Conservation (phyloP, 208 protist species). For the Trypanosoma melophagium region DNA sequence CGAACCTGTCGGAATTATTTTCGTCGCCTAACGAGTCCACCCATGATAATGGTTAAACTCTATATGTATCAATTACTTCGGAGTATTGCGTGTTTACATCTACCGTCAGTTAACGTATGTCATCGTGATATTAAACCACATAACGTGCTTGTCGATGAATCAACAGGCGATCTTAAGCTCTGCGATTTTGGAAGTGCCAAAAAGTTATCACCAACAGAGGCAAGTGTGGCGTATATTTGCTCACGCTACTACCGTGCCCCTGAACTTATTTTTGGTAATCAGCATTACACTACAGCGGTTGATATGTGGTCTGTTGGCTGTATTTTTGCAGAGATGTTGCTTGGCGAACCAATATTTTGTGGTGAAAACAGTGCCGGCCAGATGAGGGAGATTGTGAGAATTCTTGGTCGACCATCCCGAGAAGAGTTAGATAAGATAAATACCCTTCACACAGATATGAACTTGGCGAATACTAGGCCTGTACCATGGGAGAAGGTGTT, state of each 20-base stretch:
- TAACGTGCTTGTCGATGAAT: slow-evolving; percentile 99
- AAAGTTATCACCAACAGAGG: slow-evolving; percentile 96
- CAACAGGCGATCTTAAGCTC: slow-evolving; percentile 93
- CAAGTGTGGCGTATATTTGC: slow-evolving; percentile 99
- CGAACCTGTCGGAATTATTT: slow-evolving; percentile 93
- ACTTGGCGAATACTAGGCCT: slow-evolving; percentile 48
- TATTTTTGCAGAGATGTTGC: slow-evolving; percentile 99
- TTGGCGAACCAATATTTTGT: slow-evolving; percentile 99
- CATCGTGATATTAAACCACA: slow-evolving; percentile 99
- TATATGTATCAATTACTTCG: slow-evolving; percentile 89
- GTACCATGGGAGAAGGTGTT: slow-evolving; percentile 70
- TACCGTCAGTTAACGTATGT: slow-evolving; percentile 81
- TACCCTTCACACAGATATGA: slow-evolving; percentile 44
- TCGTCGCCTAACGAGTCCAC: slow-evolving; percentile 77
- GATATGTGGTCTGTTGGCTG: slow-evolving; percentile 99
- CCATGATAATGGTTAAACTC: slow-evolving; percentile 76
- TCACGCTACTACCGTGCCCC: slow-evolving; percentile 99
- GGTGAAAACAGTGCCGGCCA: slow-evolving; percentile 98
- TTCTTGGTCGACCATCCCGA: slow-evolving; percentile 94
- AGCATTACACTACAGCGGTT: slow-evolving; percentile 98
- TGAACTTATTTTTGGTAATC: slow-evolving; percentile 98
- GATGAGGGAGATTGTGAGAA: slow-evolving; percentile 96
- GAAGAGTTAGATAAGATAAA: slow-evolving; percentile 77
- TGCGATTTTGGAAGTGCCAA: slow-evolving; percentile 99
- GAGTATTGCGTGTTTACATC: slow-evolving; percentile 96